These are phyloP conservation scores for Hemisphaericaspora xylofermentans DNA, from an alignment of 1,139 yeast genomes.

Conservation along the genomic window DNA sequence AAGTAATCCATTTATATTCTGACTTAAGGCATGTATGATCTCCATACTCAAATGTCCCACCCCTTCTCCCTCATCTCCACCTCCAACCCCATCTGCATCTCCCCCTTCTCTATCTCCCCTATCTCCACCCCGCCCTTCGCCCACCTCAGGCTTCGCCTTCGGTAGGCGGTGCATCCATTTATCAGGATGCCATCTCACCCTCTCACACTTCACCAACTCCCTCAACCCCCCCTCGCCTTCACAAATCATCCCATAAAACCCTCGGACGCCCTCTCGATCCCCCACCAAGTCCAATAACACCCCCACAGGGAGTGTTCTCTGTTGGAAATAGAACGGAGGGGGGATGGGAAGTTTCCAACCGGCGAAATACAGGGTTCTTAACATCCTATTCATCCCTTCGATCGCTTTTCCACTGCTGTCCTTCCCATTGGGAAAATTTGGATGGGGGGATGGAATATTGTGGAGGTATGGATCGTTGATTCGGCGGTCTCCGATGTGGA, in stretches of 20 bases:
- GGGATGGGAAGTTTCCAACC: constrained; percentile 22
- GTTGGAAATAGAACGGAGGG: constrained; percentile 16
- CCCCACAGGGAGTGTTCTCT: constrained; percentile 6
- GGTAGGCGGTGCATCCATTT: too few relatives aligned
- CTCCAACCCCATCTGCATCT: too few relatives aligned
- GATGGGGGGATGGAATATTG: constrained; percentile 4
- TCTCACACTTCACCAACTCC: constrained; percentile 44
- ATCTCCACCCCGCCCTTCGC: too few relatives aligned
- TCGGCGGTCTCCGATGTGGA: constrained; percentile 43
- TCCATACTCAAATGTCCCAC: constrained; percentile 19
- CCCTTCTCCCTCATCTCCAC: constrained; percentile 4
- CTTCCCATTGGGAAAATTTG: too few relatives aligned
- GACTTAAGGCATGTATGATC: constrained; percentile 31
- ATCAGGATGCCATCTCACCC: constrained; percentile 74
- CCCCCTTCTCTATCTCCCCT: too few relatives aligned
- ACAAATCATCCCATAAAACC: constrained; percentile 28
- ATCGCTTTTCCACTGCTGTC: too few relatives aligned
- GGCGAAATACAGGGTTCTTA: constrained; percentile 17
- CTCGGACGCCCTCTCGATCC: constrained; percentile 20
- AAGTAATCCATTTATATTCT: constrained; percentile 30
- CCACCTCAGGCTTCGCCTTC: too few relatives aligned
- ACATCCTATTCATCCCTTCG: too few relatives aligned
- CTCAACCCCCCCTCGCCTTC: constrained; percentile 15
- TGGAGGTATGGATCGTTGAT: constrained; percentile 39
- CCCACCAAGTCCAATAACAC: constrained; percentile 24